phyloP scores from a whole-genome alignment of 345 rosid species.

The Cardamine resedifolia region DNA sequence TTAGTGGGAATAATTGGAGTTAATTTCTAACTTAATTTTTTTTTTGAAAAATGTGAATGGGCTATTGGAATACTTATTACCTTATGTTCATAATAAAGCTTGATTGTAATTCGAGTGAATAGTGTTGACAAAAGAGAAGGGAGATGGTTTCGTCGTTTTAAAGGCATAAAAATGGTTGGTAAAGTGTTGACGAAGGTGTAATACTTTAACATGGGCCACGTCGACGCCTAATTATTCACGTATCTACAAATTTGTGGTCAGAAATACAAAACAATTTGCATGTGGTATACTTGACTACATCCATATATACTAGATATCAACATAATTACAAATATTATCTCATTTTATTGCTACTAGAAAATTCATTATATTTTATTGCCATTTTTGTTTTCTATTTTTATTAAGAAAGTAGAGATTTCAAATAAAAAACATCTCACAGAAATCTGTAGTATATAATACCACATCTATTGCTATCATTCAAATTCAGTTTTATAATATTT shows the following conservation, averaged over 20 bases:
- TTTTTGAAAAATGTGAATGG: neutral
- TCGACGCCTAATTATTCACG: slow-evolving; percentile 13
- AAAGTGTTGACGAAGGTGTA: slow-evolving; percentile 39
- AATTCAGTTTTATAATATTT: neutral
- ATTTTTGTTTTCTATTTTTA: neutral
- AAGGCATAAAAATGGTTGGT: slow-evolving; percentile 32
- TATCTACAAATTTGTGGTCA: slow-evolving; percentile 23
- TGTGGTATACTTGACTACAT: slow-evolving; percentile 1
- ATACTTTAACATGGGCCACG: slow-evolving; percentile 37
- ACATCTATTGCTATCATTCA: neutral
- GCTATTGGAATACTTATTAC: neutral
- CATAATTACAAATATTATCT: neutral
- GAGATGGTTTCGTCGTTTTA: neutral
- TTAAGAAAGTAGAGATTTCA: neutral
- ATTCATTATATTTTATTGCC: neutral
- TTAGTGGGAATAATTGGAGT: neutral
- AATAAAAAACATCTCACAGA: neutral
- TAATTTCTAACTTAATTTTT: neutral
- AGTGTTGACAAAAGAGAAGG: slow-evolving; percentile 5
- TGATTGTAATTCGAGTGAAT: neutral
- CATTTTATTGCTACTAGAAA: neutral
- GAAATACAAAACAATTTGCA: neutral
- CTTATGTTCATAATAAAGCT: neutral
- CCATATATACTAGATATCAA: neutral
- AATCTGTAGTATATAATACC: neutral